phyloP scores from a whole-genome alignment of 768 basidiomycete genomes.

The Galerina marginata region DNA sequence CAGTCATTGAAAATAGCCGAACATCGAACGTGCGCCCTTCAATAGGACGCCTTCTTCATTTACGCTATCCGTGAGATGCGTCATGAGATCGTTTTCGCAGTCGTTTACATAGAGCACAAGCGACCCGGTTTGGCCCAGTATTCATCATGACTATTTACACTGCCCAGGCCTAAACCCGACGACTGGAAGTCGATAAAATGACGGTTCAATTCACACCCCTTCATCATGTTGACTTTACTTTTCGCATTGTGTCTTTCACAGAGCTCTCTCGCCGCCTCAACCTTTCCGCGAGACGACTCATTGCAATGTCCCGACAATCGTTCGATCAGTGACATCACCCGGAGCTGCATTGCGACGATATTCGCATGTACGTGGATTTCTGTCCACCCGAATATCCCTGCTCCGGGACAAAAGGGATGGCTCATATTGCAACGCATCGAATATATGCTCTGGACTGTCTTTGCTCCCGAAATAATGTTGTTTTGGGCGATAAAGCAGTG shows the following conservation, averaged over 20 bases:
- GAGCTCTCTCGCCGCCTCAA: background rate
- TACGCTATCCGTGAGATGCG: too few species aligned
- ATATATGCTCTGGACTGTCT: slow-evolving; percentile 4
- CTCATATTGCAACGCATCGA: background rate
- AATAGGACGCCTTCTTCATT: too few species aligned
- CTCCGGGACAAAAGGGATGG: background rate
- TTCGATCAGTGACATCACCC: background rate
- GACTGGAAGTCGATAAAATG: too few species aligned
- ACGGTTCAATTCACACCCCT: too few species aligned
- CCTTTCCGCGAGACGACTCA: background rate
- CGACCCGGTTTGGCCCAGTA: too few species aligned
- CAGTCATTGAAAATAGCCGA: too few species aligned
- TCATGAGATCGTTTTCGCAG: too few species aligned
- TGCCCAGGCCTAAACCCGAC: too few species aligned
- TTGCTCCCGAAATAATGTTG: slow-evolving; percentile 7
- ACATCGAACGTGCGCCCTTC: too few species aligned
- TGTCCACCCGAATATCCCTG: slow-evolving; percentile 1
- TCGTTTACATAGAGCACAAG: too few species aligned
- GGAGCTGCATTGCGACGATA: slow-evolving; percentile 3
- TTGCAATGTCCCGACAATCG: background rate
- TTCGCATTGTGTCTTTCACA: background rate
- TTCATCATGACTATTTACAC: too few species aligned
- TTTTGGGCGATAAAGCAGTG: slow-evolving; percentile 7
- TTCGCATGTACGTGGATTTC: slow-evolving; percentile 6
- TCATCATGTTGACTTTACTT: background rate